These are phyloP conservation scores for Phoma sp. DNA, from an alignment of 2,329 filamentous ascomycete genomes.

Conservation along the genomic window DNA sequence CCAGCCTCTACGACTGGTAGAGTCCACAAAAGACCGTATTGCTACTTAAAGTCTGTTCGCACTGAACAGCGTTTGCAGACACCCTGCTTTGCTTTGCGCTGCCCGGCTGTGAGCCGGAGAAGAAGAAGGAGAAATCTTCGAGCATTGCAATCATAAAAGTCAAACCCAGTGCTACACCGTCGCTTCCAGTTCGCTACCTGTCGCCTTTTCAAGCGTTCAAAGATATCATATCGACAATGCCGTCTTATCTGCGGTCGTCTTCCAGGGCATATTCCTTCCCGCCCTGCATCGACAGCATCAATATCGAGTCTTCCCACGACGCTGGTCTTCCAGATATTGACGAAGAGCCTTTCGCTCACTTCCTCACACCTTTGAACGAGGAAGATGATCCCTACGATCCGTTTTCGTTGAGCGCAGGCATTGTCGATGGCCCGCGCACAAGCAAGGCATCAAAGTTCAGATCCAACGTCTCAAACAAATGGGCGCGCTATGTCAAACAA, in stretches of 20 bases:
- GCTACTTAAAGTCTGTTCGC: slow-evolving; percentile 23
- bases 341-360: slow-evolving; percentile 52
- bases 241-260: slow-evolving; percentile 38
- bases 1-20: slow-evolving; percentile 21
- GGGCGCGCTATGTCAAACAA: slow-evolving; percentile 49
- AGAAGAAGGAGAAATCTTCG: slow-evolving; percentile 23
- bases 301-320: slow-evolving; percentile 23
- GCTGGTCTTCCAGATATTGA: slow-evolving; percentile 48
- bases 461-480: slow-evolving; percentile 47
- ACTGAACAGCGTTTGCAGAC: slow-evolving; percentile 17
- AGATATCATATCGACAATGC: slow-evolving; percentile 38
- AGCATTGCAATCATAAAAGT: slow-evolving; percentile 33
- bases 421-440: slow-evolving; percentile 40
- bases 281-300: slow-evolving; percentile 40
- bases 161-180: slow-evolving; percentile 31
- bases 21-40: slow-evolving; percentile 27
- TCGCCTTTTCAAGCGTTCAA: slow-evolving; percentile 33
- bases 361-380: slow-evolving; percentile 50
- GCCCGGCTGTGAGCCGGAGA: slow-evolving; percentile 42
- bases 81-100: slow-evolving; percentile 32
- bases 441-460: slow-evolving; percentile 48
- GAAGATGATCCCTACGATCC: slow-evolving; percentile 49
- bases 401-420: slow-evolving; percentile 48
- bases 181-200: slow-evolving; percentile 29
- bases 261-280: slow-evolving; percentile 45